Base-by-base conservation (phyloP, 257 asterid genomes). In the Nicotiana sylvestris region DNA sequence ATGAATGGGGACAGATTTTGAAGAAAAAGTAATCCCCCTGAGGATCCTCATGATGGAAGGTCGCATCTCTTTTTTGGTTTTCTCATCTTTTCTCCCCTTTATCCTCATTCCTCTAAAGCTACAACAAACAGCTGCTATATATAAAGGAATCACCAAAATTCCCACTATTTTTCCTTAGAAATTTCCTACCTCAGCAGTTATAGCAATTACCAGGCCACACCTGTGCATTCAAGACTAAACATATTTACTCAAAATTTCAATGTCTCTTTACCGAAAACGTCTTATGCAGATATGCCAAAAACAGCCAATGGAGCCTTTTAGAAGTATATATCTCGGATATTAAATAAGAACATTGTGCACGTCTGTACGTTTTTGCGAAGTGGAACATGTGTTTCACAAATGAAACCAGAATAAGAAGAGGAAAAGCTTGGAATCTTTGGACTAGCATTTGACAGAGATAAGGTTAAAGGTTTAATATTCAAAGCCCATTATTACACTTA, bases 51-150 rank as follows among this genome's bases (percentile, higher is more conserved):
- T 25, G 78, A 72, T 9, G 37, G 12, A 72, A 72, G 78, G 33
- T 25, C 51, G 25, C 60, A 72, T 72, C 78, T 72, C n/a, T 46
- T 33, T 12, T 43, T 46, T 72, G 55, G 57, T 43, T 72, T 46
- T 72, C 78, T 12, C 60, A 46, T 72, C 6, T 72, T 25, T 72
- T 46, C 78, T 72, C 37, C 61, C 78, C 37, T 72, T 72, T 46
- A 72, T 46, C 60, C 61, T 72, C 78, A 72, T 33, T 70, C 58
- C 61, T 46, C 60, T 72, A 72, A 72, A 43, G 60, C 35, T 2
- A 70, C 58, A 43, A 70, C 78, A 70, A 43, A 70, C 11, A 21
- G 11, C 60, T 43, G 37, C 61, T 5, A 72, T 46, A 11, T 43
- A 46, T 12, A 72, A 21, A 46, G 60, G 61, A 12, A 72, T 25